Percentiles rank a stretch among this genome's conserved stretches.
These are phyloP conservation scores for Primulina huaijiensis DNA, from an alignment of 257 asterid species.

Conservation along the genomic window DNA sequence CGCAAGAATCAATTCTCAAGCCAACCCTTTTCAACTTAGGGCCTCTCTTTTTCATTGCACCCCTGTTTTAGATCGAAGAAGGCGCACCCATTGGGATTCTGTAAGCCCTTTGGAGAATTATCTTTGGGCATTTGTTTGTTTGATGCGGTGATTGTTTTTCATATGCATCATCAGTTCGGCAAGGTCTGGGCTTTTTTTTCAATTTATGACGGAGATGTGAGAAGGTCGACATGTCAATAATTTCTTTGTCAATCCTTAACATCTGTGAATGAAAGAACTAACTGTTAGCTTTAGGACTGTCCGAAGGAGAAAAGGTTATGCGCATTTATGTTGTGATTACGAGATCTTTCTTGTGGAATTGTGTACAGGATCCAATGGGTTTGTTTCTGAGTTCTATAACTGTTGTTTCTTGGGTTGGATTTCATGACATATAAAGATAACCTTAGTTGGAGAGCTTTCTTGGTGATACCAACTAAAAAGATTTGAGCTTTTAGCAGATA, in stretches of 20 bases:
- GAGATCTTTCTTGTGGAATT: neutral
- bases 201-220: neutral
- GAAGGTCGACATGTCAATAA: neutral
- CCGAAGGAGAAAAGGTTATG: neutral
- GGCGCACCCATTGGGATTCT: slow-evolving; percentile 58
- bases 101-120: slow-evolving; percentile 35
- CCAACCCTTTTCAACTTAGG: slow-evolving; percentile 46
- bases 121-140: slow-evolving; percentile 5
- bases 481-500: slow-evolving; percentile 25
- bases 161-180: neutral
- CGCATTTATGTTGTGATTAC: neutral
- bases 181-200: neutral
- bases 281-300: neutral
- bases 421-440: neutral
- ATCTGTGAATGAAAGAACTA: neutral
- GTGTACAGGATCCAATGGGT: neutral
- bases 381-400: neutral
- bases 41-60: slow-evolving; percentile 60
- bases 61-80: slow-evolving; percentile 66
- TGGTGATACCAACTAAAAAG: slow-evolving; percentile 20
- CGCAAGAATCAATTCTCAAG: slow-evolving; percentile 43
- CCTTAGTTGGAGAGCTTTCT: slow-evolving; percentile 4
- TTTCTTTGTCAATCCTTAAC: neutral
- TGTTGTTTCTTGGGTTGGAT: neutral
- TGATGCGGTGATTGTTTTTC: slow-evolving; percentile 1